These are phyloP conservation scores for Lolium perenne DNA, from an alignment of 176 grass and related monocot genomes.

Conservation along the genomic window DNA sequence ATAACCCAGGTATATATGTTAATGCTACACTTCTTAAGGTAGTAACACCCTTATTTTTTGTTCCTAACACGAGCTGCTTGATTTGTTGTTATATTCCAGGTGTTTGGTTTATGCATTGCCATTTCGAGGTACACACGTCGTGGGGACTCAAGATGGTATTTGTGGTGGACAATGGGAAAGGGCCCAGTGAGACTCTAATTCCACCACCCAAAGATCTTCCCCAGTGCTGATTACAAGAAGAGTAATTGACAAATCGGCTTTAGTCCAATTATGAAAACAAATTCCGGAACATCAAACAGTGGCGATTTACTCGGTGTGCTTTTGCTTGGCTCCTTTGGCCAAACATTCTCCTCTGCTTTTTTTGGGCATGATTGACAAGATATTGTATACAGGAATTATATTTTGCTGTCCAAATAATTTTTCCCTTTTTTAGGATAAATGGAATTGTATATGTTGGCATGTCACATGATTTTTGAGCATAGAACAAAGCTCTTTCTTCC, in stretches of 20 bases:
- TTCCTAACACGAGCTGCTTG: conserved; percentile 11
- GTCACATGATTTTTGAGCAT: conserved; percentile 26
- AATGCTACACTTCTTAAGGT: background rate
- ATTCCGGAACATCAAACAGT: conserved; percentile 3
- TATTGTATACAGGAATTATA: conserved; percentile 37
- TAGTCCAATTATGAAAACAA: conserved; percentile 10
- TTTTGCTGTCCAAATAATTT: conserved; percentile 9
- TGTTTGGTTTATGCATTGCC: conserved; percentile 87
- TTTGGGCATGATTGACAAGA: conserved; percentile 45
- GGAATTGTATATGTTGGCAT: conserved; percentile 41
- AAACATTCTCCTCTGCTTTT: conserved; percentile 32
- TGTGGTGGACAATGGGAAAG: conserved; percentile 69
- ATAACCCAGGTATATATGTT: conserved; percentile 67
- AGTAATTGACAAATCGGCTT: background rate
- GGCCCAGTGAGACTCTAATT: conserved; percentile 61
- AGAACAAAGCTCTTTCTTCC: background rate
- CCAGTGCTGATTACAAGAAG: conserved; percentile 52
- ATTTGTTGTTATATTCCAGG: conserved; percentile 49
- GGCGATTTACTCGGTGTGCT: conserved; percentile 38
- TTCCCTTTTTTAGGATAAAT: conserved; percentile 30
- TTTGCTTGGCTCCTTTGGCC: conserved; percentile 38
- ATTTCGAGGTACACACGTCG: conserved; percentile 82
- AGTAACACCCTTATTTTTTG: background rate
- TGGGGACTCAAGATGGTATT: conserved; percentile 90
- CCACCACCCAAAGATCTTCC: conserved; percentile 79